Conservation (phyloP, 768 basidiomycete genomes). For the Suillus cothurnatus region DNA sequence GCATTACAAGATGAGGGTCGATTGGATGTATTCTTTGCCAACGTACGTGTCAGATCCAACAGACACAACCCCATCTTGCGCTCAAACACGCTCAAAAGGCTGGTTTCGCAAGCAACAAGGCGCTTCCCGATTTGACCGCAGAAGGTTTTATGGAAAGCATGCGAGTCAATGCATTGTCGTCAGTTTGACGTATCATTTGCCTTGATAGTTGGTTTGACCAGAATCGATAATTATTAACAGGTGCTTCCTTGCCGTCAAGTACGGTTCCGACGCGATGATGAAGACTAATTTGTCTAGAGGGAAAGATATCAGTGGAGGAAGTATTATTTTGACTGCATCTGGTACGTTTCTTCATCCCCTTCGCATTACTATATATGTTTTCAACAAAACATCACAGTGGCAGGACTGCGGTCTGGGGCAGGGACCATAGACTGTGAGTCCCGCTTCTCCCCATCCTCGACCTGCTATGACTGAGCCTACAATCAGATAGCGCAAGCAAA, state of each 20-base stretch:
- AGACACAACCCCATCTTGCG: neutral
- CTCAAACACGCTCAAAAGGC: conserved; percentile 47
- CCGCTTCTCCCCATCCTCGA: neutral
- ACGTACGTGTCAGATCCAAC: conserved; percentile 50
- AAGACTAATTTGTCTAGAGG: conserved; percentile 64
- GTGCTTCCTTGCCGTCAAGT: conserved; percentile 87
- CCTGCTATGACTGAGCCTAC: conserved; percentile 19
- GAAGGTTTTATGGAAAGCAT: conserved; percentile 76
- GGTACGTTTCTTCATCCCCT: conserved; percentile 42
- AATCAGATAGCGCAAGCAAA: conserved; percentile 86
- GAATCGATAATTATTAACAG: conserved; percentile 40
- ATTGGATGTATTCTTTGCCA: conserved; percentile 94
- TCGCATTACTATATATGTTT: neutral
- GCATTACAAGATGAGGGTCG: conserved; percentile 81
- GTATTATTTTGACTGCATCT: conserved; percentile 88
- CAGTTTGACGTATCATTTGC: conserved; percentile 17
- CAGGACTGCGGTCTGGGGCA: conserved; percentile 81
- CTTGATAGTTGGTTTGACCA: conserved; percentile 6
- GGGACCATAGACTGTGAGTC: conserved; percentile 79
- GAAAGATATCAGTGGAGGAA: conserved; percentile 72
- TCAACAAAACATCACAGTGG: conserved; percentile 50
- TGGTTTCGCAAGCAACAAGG: conserved; percentile 52
- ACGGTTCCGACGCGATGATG: conserved; percentile 83
- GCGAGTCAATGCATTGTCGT: conserved; percentile 77
- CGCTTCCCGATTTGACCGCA: conserved; percentile 55